phyloP scores from a whole-genome alignment of 805 yeast species.

The Lipomyces sp. region DNA sequence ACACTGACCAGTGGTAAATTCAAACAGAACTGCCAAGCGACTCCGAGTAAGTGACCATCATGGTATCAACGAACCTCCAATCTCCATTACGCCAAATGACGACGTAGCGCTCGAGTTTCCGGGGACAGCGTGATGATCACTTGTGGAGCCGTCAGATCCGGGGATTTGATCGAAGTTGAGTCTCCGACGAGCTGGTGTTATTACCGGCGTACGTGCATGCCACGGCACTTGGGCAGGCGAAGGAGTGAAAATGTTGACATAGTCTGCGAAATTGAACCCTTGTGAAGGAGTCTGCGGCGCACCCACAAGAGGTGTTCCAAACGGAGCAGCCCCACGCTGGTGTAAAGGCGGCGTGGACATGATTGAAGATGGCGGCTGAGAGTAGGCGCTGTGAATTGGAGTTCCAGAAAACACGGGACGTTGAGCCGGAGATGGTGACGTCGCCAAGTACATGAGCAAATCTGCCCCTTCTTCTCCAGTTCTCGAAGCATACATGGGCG shows the following conservation, averaged over 20 bases:
- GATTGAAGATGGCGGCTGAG: slow-evolving; percentile 10
- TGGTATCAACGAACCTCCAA: slow-evolving; percentile 16
- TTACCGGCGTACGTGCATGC: slow-evolving; percentile 23
- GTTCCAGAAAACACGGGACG: slow-evolving; percentile 22
- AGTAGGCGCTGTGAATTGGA: slow-evolving; percentile 15
- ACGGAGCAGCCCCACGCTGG: not conserved
- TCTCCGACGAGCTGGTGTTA: slow-evolving; percentile 23
- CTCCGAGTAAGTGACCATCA: too few relatives aligned
- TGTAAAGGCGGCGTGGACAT: slow-evolving; percentile 38
- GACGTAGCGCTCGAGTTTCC: not conserved
- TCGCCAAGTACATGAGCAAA: slow-evolving; percentile 72
- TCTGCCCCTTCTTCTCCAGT: slow-evolving; percentile 69
- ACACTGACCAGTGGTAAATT: too few relatives aligned
- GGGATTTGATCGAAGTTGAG: slow-evolving; percentile 32
- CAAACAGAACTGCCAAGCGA: too few relatives aligned
- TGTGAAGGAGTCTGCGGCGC: slow-evolving; percentile 41
- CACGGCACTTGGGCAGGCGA: slow-evolving; percentile 35
- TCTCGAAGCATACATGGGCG: not conserved
- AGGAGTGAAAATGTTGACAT: slow-evolving; percentile 54
- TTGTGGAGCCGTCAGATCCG: not conserved
- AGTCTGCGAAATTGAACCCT: slow-evolving; percentile 74
- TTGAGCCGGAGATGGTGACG: slow-evolving; percentile 69
- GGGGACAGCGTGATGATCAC: not conserved
- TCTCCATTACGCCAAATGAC: slow-evolving; percentile 10
- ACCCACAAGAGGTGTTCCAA: slow-evolving; percentile 32